Conservation (phyloP, 805 yeast species). For the Vanderwaltozyma verrucispora region DNA sequence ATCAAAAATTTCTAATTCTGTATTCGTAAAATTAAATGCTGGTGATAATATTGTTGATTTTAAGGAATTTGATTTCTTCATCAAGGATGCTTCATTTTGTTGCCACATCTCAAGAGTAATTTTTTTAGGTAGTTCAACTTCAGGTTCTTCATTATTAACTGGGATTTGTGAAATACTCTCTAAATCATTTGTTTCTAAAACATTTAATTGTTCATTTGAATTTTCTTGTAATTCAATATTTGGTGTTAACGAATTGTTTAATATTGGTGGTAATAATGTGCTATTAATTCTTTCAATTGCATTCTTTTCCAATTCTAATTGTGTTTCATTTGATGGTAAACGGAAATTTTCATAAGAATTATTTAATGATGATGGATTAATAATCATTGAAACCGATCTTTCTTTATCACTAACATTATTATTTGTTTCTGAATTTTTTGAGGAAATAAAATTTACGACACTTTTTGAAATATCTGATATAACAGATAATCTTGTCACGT, state of each 20-base stretch:
- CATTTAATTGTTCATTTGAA: neutral
- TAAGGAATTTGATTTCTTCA: constrained; percentile 10
- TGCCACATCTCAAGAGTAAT: constrained; percentile 21
- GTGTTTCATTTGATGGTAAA: neutral
- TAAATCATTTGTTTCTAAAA: constrained; percentile 10
- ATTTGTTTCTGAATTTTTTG: neutral
- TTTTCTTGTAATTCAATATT: neutral
- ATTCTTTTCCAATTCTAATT: constrained; percentile 17
- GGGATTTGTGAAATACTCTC: constrained; percentile 16
- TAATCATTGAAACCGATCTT: neutral
- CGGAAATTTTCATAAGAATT: neutral
- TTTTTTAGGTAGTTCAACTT: constrained; percentile 9
- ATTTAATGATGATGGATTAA: neutral
- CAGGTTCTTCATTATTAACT: constrained; percentile 1
- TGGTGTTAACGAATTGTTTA: constrained; percentile 1
- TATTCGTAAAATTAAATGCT: constrained; percentile 8
- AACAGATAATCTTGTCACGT: constrained; percentile 22
- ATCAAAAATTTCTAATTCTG: neutral
- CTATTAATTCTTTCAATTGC: constrained; percentile 25
- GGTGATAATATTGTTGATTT: constrained; percentile 10
- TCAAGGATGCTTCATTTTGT: constrained; percentile 9
- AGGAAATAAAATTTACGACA: constrained; percentile 7
- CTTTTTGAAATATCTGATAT: constrained; percentile 24
- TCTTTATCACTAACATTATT: neutral
- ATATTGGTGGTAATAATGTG: constrained; percentile 23